Evolutionary conservation across 148 eudicot genomes (phyloP), one percentile per base, ranked within the genome.

Genomic region (Selenicereus undatus): DNA sequence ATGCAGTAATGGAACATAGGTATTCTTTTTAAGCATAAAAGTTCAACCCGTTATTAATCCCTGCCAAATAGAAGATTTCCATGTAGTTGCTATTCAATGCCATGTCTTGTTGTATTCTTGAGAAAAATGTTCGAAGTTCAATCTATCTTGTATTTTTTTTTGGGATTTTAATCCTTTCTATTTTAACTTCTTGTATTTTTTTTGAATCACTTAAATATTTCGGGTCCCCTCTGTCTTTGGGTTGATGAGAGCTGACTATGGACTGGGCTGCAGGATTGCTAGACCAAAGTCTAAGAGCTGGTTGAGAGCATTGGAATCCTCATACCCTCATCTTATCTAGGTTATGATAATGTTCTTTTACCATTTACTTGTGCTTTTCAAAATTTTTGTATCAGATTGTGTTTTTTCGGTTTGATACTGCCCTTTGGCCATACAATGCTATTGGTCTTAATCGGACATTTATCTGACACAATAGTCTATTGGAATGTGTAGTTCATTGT

Each of bases 201-300:
- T 62, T 64, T 72, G 60, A 43, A 73, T 9, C 43, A 52, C 66
- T 73, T 78, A 27, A 58, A 18, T 79, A 48, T 71, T 81, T 72
- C 60, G 75, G 8, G 71, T 64, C 73, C 43, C 65, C 65, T 56
- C 48, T 76, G 32, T 18, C 68, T 24, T 24, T 71, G 24, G 14
- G 52, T 77, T 84, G 65, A 84, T n/a, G 73, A 81, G 51, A 70
- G 86, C 92, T 92, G 89, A 88, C 86, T 77, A 29, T 86, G 84
- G 81, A 88, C 84, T 90, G 89, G 88, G 89, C 86, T 88, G 92
- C 91, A 86, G 93, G 96, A 83, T 79, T 80, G 68, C 74, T 81
- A 69, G 83, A 80, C 86, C 88, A 82, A 78, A 84, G 78, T 84
- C 77, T 84, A 90, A 84, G 91, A 88, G 88, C 87, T 87, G 87